phyloP scores from a whole-genome alignment of 345 rosid genomes.

The Euphorbia pulcherrima region DNA sequence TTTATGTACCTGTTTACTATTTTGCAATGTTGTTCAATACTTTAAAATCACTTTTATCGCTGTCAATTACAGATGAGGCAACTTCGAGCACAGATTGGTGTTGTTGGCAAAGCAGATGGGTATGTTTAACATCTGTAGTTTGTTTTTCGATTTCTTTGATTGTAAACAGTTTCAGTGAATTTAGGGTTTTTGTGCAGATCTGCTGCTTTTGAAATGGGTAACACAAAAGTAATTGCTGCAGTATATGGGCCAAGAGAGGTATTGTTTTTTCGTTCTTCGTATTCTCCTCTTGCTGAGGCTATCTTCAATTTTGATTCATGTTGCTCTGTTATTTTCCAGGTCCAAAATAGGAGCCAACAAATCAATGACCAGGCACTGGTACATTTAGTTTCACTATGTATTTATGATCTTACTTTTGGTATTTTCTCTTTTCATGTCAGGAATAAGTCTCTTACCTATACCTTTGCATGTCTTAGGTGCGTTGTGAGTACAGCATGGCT shows the following conservation, averaged over 20 bases:
- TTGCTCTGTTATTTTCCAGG: constrained; percentile 32
- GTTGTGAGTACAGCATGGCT: constrained; percentile 94
- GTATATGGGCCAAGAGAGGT: constrained; percentile 98
- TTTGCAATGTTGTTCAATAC: neutral
- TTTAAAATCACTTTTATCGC: neutral
- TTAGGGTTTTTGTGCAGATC: constrained; percentile 48
- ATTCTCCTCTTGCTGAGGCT: neutral
- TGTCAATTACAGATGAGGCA: constrained; percentile 63
- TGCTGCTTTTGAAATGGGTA: constrained; percentile 92
- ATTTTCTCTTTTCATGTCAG: neutral
- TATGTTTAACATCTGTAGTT: constrained; percentile 19
- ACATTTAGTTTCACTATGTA: constrained; percentile 5
- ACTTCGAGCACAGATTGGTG: constrained; percentile 79
- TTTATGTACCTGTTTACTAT: neutral
- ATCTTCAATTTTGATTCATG: neutral
- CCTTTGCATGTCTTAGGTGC: constrained; percentile 42
- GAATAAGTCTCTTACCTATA: neutral
- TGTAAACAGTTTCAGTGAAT: neutral
- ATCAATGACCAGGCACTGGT: constrained; percentile 70
- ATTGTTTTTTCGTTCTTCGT: neutral
- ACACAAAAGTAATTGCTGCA: constrained; percentile 92
- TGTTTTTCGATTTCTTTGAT: neutral
- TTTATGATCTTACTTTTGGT: neutral
- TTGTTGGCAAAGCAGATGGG: constrained; percentile 80
- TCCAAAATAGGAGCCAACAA: constrained; percentile 76